These are phyloP conservation scores for Penstemon barbatus DNA, from an alignment of 257 asterid species.

Conservation along the genomic window DNA sequence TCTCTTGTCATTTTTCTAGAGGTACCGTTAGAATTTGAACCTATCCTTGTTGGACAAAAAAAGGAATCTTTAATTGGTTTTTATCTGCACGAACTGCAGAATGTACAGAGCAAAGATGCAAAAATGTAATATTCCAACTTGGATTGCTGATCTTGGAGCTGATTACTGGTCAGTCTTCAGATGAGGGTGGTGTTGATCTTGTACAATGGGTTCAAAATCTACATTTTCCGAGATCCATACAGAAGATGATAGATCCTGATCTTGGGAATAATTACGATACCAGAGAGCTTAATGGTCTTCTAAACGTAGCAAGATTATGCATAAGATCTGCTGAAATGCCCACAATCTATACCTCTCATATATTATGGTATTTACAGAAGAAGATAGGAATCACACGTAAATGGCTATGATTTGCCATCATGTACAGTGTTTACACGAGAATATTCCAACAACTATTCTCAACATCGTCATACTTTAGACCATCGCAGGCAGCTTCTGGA, in stretches of 20 bases:
- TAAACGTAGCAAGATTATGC: slow-evolving; percentile 78
- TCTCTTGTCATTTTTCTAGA: slow-evolving; percentile 44
- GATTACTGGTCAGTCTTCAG: slow-evolving; percentile 83
- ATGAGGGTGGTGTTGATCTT: slow-evolving; percentile 61
- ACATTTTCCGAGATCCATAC: slow-evolving; percentile 50
- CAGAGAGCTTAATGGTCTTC: slow-evolving; percentile 62
- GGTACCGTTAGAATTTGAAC: slow-evolving; percentile 36
- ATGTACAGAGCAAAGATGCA: slow-evolving; percentile 50
- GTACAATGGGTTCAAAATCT: slow-evolving; percentile 76
- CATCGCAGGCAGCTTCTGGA: too few relatives aligned
- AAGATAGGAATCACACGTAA: slow-evolving; percentile 42
- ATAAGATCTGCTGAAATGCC: slow-evolving; percentile 53
- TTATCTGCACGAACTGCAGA: slow-evolving; percentile 38
- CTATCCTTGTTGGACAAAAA: not conserved
- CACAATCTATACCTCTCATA: slow-evolving; percentile 48
- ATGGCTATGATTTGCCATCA: not conserved
- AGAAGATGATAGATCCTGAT: slow-evolving; percentile 86
- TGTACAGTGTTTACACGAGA: not conserved
- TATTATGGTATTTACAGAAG: slow-evolving; percentile 75
- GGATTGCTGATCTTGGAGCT: slow-evolving; percentile 87
- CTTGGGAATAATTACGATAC: slow-evolving; percentile 64
- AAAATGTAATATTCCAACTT: slow-evolving; percentile 64
- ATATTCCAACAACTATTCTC: not conserved
- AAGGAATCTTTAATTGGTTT: not conserved
- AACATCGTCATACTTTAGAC: too few relatives aligned